Conservation (phyloP, 768 basidiomycete genomes). For the Rhizopogon rudus region DNA sequence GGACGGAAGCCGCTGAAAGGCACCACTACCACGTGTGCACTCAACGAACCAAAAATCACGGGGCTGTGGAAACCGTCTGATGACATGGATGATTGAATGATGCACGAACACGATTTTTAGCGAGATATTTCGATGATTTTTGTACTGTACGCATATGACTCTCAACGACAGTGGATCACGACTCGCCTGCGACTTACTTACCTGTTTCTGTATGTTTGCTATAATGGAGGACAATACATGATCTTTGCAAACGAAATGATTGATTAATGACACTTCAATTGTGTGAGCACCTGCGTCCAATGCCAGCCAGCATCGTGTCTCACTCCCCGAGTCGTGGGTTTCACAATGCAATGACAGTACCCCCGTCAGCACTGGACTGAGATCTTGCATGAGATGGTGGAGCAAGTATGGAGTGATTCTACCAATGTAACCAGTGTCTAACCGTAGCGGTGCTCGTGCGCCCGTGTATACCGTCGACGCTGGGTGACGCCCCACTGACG, state of each 20-base stretch:
- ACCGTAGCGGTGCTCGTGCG: too few relatives aligned
- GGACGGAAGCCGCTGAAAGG: slow-evolving; percentile 4
- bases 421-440: too few relatives aligned
- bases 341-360: too few relatives aligned
- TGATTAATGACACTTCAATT: not conserved
- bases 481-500: too few relatives aligned
- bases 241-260: not conserved
- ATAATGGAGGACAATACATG: not conserved
- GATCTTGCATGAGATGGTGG: too few relatives aligned
- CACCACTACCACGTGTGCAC: slow-evolving; percentile 2
- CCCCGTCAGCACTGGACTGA: too few relatives aligned
- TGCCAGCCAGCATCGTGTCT: too few relatives aligned
- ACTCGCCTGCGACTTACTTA: not conserved
- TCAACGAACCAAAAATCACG: not conserved
- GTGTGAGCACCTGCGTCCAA: too few relatives aligned
- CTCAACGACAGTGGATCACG: too few relatives aligned
- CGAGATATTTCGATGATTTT: not conserved
- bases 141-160: not conserved
- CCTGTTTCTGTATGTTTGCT: not conserved
- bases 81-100: not conserved
- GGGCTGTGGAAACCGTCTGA: not conserved
- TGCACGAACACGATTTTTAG: not conserved
- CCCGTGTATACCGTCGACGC: too few relatives aligned
- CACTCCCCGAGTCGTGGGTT: too few relatives aligned
- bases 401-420: too few relatives aligned